These are phyloP conservation scores for Globisporangium nagaii DNA, from an alignment of 352 stramenopile species.

Conservation along the genomic window DNA sequence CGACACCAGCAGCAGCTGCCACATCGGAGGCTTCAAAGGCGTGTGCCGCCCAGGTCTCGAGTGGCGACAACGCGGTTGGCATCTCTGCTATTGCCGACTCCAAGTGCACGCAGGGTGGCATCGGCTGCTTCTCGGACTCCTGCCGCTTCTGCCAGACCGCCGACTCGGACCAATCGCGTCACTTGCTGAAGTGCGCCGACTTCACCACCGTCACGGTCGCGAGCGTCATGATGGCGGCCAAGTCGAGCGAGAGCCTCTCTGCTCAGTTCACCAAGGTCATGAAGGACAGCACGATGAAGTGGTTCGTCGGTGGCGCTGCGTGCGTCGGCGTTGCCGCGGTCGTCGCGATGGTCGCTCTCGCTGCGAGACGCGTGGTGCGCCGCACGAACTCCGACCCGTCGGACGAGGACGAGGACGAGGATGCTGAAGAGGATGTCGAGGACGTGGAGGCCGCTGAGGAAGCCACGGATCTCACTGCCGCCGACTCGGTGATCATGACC, in stretches of 20 bases:
- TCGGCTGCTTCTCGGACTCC: too few relatives aligned
- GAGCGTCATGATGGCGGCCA: not conserved
- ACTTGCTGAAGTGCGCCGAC: not conserved
- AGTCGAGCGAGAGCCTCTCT: not conserved
- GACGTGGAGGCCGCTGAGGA: not conserved
- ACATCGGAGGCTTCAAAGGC: too few relatives aligned
- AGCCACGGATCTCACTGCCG: not conserved
- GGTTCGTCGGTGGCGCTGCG: not conserved
- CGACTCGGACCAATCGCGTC: too few relatives aligned
- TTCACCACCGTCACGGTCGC: not conserved
- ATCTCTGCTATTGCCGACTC: too few relatives aligned
- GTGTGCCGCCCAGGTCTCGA: too few relatives aligned
- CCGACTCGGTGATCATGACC: not conserved
- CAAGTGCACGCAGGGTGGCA: too few relatives aligned
- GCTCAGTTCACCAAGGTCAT: not conserved
- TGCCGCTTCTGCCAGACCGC: not conserved
- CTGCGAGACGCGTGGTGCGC: not conserved
- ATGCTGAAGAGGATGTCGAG: too few relatives aligned
- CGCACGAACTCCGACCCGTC: not conserved
- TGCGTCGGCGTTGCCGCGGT: not conserved
- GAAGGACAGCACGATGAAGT: not conserved
- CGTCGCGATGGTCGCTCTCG: not conserved
- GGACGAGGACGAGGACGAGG: not conserved
- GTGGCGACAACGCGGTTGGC: too few relatives aligned
- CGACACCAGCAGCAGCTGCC: too few relatives aligned